phyloP scores from a whole-genome alignment of 2,329 filamentous ascomycete genomes.

The Botrytis paeoniae region DNA sequence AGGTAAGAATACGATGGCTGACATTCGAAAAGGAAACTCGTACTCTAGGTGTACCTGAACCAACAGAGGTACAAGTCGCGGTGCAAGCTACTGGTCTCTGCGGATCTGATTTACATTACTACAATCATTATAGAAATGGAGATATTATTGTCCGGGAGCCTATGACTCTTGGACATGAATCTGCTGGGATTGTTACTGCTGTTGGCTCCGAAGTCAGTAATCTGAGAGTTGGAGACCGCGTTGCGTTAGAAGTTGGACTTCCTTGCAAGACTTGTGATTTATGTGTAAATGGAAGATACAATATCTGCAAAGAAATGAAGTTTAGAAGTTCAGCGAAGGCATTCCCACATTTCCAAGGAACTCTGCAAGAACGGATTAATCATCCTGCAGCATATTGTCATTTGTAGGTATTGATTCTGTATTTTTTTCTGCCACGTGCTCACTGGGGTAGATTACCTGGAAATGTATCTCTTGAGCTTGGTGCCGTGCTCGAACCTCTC shows the following conservation, averaged over 20 bases:
- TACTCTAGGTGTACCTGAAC: slow-evolving; percentile 28
- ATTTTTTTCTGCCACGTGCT: slow-evolving; percentile 1
- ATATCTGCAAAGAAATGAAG: slow-evolving; percentile 69
- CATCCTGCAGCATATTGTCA: slow-evolving; percentile 96
- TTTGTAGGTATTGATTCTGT: slow-evolving; percentile 49
- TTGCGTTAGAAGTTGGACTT: slow-evolving; percentile 91
- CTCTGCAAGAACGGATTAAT: slow-evolving; percentile 56
- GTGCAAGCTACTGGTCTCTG: slow-evolving; percentile 95
- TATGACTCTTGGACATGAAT: slow-evolving; percentile 93
- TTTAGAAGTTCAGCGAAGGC: slow-evolving; percentile 40
- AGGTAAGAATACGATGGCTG: background rate
- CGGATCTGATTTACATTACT: slow-evolving; percentile 96
- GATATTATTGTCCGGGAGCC: slow-evolving; percentile 88
- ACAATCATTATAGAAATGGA: slow-evolving; percentile 91
- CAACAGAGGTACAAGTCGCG: slow-evolving; percentile 73
- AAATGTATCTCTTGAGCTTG: slow-evolving; percentile 84
- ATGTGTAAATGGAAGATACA: slow-evolving; percentile 88
- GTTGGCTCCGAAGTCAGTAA: slow-evolving; percentile 73
- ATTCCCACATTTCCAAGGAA: slow-evolving; percentile 39
- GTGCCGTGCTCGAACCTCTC: slow-evolving; percentile 85
- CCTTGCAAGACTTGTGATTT: slow-evolving; percentile 88
- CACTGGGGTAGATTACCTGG: slow-evolving; percentile 43
- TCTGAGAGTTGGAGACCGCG: slow-evolving; percentile 81
- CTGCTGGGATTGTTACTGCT: slow-evolving; percentile 77
- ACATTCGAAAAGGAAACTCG: slow-evolving; percentile 35